These are phyloP conservation scores for Volvariella volvacea DNA, from an alignment of 1,284 basidiomycete species.

Conservation along the genomic window DNA sequence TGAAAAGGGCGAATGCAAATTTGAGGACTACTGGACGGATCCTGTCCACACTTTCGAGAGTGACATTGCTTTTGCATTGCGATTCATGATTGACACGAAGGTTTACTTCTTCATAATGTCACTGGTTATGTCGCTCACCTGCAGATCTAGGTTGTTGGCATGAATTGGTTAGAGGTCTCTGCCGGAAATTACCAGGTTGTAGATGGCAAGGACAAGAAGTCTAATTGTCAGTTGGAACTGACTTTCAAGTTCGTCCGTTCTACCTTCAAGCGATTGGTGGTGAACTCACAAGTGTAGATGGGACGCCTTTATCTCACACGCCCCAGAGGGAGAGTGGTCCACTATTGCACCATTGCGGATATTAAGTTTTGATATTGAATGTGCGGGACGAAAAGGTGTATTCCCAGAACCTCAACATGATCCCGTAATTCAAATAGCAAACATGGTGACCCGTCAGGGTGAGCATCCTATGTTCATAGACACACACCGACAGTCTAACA, in stretches of 20 bases:
- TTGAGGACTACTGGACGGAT: slow-evolving; percentile 61
- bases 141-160: slow-evolving; percentile 72
- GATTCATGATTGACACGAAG: slow-evolving; percentile 96
- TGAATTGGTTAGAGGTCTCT: slow-evolving; percentile 95
- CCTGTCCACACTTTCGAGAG: slow-evolving; percentile 76
- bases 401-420: slow-evolving; percentile 87
- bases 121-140: background rate
- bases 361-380: slow-evolving; percentile 96
- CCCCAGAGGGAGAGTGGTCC: slow-evolving; percentile 86
- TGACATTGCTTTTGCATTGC: slow-evolving; percentile 81
- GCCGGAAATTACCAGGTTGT: slow-evolving; percentile 72
- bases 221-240: slow-evolving; percentile 85
- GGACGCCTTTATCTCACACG: slow-evolving; percentile 79
- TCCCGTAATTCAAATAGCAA: slow-evolving; percentile 95
- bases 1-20: slow-evolving; percentile 77
- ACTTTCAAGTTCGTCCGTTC: slow-evolving; percentile 51
- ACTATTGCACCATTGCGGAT: slow-evolving; percentile 87
- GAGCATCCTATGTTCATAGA: slow-evolving; percentile 3
- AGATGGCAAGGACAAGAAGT: slow-evolving; percentile 51
- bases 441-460: slow-evolving; percentile 97
- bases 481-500: slow-evolving; percentile 4
- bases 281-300: slow-evolving; percentile 41
- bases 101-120: slow-evolving; percentile 28
- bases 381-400: slow-evolving; percentile 91
- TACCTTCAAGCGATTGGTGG: background rate